A percentile compares a stretch with the other conserved stretches of the same genome.
These are phyloP conservation scores for Westerdykella aurantiaca DNA, from an alignment of 2,329 filamentous ascomycete species.

Conservation along the genomic window DNA sequence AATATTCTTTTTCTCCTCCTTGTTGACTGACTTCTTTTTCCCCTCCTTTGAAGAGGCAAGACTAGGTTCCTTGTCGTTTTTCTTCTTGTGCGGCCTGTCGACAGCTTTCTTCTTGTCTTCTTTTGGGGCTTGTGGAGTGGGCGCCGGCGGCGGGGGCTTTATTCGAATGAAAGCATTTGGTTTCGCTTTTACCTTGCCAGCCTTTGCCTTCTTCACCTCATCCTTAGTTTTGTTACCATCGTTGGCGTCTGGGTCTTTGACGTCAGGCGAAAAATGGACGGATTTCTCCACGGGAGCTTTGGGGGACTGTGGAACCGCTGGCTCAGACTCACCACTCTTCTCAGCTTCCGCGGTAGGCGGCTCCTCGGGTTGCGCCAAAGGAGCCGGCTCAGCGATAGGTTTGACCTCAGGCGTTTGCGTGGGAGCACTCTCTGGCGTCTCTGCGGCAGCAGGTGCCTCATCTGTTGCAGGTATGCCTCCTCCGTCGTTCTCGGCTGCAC, in stretches of 20 bases:
- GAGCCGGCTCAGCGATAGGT: conserved; percentile 11
- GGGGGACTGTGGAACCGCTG: conserved; percentile 29
- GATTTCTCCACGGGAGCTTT: conserved; percentile 20
- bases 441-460: background rate
- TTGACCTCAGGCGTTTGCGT: background rate
- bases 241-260: conserved; percentile 31
- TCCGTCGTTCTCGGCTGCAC: background rate
- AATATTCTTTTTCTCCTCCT: conserved; percentile 19
- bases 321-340: conserved; percentile 37
- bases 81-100: conserved; percentile 9
- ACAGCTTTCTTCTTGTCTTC: conserved; percentile 25
- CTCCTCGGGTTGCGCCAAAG: background rate
- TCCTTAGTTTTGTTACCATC: conserved; percentile 25
- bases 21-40: background rate
- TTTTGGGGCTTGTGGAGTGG: conserved; percentile 17
- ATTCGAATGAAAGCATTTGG: conserved; percentile 29
- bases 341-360: conserved; percentile 8
- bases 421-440: background rate
- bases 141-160: conserved; percentile 18
- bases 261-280: conserved; percentile 36
- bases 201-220: conserved; percentile 13
- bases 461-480: background rate
- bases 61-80: background rate
- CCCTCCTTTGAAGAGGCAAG: background rate
- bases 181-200: conserved; percentile 16